A percentile compares a stretch with the other conserved stretches of the same genome.
Conservation (phyloP, 805 yeast species). For the Ascoidea rubescens region DNA sequence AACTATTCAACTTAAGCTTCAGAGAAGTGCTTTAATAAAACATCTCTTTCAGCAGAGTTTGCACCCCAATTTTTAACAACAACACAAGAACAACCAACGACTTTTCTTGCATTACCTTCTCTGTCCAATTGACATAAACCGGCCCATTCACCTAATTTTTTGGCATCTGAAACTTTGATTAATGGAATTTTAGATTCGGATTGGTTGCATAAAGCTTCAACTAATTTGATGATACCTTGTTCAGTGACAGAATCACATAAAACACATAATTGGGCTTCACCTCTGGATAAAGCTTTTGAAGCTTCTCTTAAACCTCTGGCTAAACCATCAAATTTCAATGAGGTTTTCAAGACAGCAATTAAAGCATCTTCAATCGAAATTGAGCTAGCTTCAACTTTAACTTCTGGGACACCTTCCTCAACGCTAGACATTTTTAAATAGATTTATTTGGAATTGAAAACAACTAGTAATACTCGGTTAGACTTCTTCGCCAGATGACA, state of each 20-base stretch:
- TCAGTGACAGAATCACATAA: conserved; percentile 98
- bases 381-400: conserved; percentile 67
- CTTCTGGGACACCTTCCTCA: conserved; percentile 76
- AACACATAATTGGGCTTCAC: conserved; percentile 96
- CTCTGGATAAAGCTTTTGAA: conserved; percentile 93
- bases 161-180: conserved; percentile 98
- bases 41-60: conserved; percentile 93
- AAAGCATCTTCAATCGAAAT: conserved; percentile 97
- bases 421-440: conserved; percentile 69
- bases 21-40: conserved; percentile 91
- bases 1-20: conserved; percentile 44
- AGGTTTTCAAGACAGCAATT: conserved; percentile 94
- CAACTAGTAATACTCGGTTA: conserved; percentile 12
- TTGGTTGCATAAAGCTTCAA: conserved; percentile 98
- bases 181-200: conserved; percentile 93
- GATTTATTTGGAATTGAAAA: conserved; percentile 8
- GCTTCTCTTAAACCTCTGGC: conserved; percentile 99
- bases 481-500: conserved; percentile 62
- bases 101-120: conserved; percentile 99
- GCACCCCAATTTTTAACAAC: conserved; percentile 99
- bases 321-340: conserved; percentile 97
- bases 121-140: conserved; percentile 99
- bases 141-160: conserved; percentile 99
- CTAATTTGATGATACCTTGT: conserved; percentile 90
- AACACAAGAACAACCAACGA: conserved; percentile 99